Percentiles rank a stretch among this genome's conserved stretches.
These are phyloP conservation scores for Apostasia shenzhenica DNA, from an alignment of 106 monocot species.

Conservation along the genomic window DNA sequence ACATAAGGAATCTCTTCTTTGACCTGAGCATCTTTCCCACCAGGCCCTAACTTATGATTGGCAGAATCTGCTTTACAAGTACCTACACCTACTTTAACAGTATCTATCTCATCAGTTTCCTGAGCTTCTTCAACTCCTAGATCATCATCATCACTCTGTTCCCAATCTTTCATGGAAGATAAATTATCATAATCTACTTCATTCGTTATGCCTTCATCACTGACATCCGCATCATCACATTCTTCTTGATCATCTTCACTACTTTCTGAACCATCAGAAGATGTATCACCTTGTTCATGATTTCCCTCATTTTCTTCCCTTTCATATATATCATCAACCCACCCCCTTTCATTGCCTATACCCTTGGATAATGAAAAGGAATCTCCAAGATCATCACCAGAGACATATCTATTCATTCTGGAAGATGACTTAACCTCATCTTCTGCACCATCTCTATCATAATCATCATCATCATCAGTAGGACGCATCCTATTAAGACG, in stretches of 20 bases:
- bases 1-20: slow-evolving; percentile 70
- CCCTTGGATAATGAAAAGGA: slow-evolving; percentile 46
- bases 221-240: slow-evolving; percentile 10
- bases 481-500: slow-evolving; percentile 72
- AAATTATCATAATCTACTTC: slow-evolving; percentile 20
- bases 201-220: slow-evolving; percentile 16
- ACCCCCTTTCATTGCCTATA: slow-evolving; percentile 29
- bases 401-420: slow-evolving; percentile 42
- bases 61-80: neutral
- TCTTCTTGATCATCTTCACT: slow-evolving; percentile 16
- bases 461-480: slow-evolving; percentile 51
- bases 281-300: slow-evolving; percentile 17
- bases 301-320: slow-evolving; percentile 15
- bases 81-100: slow-evolving; percentile 11
- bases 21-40: slow-evolving; percentile 6
- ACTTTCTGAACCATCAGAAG: slow-evolving; percentile 36
- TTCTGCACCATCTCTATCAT: slow-evolving; percentile 30
- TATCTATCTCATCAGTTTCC: slow-evolving; percentile 20
- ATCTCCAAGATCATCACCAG: slow-evolving; percentile 96
- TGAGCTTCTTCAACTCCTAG: slow-evolving; percentile 32
- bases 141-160: slow-evolving; percentile 82
- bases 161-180: slow-evolving; percentile 54
- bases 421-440: slow-evolving; percentile 10
- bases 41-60: slow-evolving; percentile 13
- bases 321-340: slow-evolving; percentile 69